Evolutionary conservation across 2,329 filamentous ascomycete genomes (phyloP).

Genomic region (Fusarium sp.): DNA sequence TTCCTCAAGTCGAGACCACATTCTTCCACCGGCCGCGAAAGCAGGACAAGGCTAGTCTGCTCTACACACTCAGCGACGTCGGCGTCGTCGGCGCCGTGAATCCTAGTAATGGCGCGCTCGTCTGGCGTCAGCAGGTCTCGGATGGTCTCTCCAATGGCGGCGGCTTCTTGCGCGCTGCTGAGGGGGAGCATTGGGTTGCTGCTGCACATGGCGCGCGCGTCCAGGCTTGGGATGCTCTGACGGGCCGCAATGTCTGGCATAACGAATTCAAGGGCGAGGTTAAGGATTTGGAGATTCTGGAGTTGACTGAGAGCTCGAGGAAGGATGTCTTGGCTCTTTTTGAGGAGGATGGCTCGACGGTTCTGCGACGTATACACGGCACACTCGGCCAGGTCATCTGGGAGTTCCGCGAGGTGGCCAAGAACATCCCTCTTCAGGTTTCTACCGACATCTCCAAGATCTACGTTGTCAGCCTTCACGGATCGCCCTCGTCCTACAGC

Average conservation of each 20-base stretch:
- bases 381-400: conserved; percentile 80
- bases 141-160: conserved; percentile 59
- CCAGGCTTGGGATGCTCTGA: conserved; percentile 84
- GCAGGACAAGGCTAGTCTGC: conserved; percentile 85
- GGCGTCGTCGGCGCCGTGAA: conserved; percentile 89
- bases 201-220: conserved; percentile 78
- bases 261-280: conserved; percentile 69
- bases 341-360: conserved; percentile 66
- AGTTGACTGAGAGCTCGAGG: conserved; percentile 71
- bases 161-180: conserved; percentile 76
- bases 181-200: conserved; percentile 82
- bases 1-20: conserved; percentile 84
- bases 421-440: conserved; percentile 80
- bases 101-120: conserved; percentile 82
- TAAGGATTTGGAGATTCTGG: conserved; percentile 81
- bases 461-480: conserved; percentile 82
- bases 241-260: conserved; percentile 84
- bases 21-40: conserved; percentile 93
- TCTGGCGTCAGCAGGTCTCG: conserved; percentile 87
- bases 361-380: conserved; percentile 79
- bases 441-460: conserved; percentile 77
- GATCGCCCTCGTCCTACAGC: conserved; percentile 76
- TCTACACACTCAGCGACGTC: conserved; percentile 91
- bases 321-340: conserved; percentile 81
- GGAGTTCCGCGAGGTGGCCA: conserved; percentile 78